Evolutionary conservation across 345 rosid genomes (phyloP), one percentile per base, ranked within the genome.

Genomic region (Gossypium stocksii): DNA sequence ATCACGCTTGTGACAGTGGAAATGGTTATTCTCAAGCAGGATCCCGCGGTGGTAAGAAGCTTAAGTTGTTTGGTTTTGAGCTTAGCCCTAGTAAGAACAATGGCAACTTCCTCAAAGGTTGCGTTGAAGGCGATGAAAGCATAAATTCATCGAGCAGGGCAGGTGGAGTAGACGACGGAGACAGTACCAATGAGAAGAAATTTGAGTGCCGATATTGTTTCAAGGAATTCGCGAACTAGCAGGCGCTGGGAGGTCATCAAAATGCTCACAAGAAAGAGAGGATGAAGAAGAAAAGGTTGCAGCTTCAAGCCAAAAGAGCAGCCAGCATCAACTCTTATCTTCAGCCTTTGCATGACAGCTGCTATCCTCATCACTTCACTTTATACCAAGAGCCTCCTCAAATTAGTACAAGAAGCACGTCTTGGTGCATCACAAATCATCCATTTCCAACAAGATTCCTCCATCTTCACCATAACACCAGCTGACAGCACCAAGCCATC

Each of bases 221-320:
- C 70, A 88, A 94, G 80, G 98, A 89, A 79, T 94, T 94, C 67
- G 86, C 91, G 3, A 94, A 94, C 66, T 94, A 98, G 10, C 98
- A 94, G 80, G 98, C 98, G 13, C 82, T 94, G n/a, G 98, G 98
- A 12, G 99, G 99, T 60, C 99, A 95, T 78, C 99, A 95, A 74
- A 95, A 95, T 82, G 99, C 99, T 7, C 99, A 93, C 84, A 95
- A 95, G 80, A 95, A 89, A 49, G 99, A 95, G 83, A 83, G 99
- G 54, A 85, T 93, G 84, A 93, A 90, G 84, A 91, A 88, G 83
- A 95, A 93, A 83, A 85, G 97, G 77, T 84, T 94, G 54, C 99
- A 93, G 76, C 84, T 93, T 74, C 97, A 93, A 78, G 99, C 97
- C 49, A 84, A 91, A 77, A 86, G 88, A 66, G 94, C 63, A 23